phyloP scores from a whole-genome alignment of 108 stramenopile species.

The Chaetoceros tenuissimus region DNA sequence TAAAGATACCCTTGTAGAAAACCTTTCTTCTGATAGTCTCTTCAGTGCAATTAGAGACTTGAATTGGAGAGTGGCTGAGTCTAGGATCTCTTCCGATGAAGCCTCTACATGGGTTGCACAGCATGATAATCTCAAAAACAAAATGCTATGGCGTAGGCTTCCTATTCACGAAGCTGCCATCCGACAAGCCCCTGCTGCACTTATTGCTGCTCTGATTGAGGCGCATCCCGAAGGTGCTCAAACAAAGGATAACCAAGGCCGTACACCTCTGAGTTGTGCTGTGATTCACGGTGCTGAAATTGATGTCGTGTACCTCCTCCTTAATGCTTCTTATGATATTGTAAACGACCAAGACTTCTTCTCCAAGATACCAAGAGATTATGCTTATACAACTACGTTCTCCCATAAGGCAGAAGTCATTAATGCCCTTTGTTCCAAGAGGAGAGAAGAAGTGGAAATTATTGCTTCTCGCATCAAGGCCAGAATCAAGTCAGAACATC shows the following conservation, averaged over 20 bases:
- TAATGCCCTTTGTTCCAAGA: not conserved
- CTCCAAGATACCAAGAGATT: not conserved
- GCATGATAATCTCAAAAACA: not conserved
- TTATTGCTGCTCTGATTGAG: constrained; percentile 47
- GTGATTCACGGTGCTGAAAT: constrained; percentile 53
- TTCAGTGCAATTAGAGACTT: not conserved
- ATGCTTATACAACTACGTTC: not conserved
- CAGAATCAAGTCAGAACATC: not conserved
- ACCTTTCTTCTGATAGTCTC: not conserved
- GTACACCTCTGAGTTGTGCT: constrained; percentile 74
- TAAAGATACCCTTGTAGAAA: too few relatives aligned
- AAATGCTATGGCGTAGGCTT: constrained; percentile 49
- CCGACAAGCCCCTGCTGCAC: constrained; percentile 48
- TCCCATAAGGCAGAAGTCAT: not conserved
- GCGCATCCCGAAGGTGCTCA: constrained; percentile 52
- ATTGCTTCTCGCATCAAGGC: not conserved
- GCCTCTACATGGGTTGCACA: not conserved
- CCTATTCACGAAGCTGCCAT: constrained; percentile 79
- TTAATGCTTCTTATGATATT: constrained; percentile 9
- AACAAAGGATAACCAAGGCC: constrained; percentile 69
- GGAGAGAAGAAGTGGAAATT: not conserved
- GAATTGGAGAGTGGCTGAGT: not conserved
- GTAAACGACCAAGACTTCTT: not conserved
- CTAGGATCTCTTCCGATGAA: not conserved
- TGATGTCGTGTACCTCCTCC: constrained; percentile 59